phyloP scores from a whole-genome alignment of 192 early-diverging fungal species.

The Entomortierella lignicola region DNA sequence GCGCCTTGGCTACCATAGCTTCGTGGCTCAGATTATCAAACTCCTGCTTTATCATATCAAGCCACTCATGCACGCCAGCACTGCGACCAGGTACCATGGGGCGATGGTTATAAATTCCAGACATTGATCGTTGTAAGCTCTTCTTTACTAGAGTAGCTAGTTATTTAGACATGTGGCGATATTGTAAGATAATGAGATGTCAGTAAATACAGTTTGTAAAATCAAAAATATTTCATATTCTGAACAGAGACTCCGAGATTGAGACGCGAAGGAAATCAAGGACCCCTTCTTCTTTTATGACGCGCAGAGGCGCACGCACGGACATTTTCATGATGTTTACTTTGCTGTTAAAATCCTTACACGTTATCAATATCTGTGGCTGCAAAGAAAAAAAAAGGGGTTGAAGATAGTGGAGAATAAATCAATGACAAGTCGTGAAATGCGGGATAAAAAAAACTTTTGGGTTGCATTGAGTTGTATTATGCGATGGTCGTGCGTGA shows the following conservation, averaged over 20 bases:
- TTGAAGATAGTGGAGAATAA: background rate
- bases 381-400: slow-evolving; percentile 5
- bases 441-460: background rate
- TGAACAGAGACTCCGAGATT: no score
- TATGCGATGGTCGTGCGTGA: background rate
- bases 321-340: background rate
- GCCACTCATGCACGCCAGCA: slow-evolving; percentile 74
- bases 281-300: slow-evolving; percentile 1
- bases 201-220: no score
- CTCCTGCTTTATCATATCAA: slow-evolving; percentile 82
- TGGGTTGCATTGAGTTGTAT: background rate
- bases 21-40: slow-evolving; percentile 83
- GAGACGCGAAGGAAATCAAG: background rate
- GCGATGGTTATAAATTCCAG: slow-evolving; percentile 75
- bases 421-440: background rate
- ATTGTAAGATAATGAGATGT: no score
- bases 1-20: slow-evolving; percentile 71
- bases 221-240: no score
- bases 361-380: background rate
- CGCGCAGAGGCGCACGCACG: slow-evolving; percentile 32
- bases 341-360: background rate
- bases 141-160: background rate
- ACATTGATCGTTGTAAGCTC: slow-evolving; percentile 9
- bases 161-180: no score
- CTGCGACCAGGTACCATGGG: slow-evolving; percentile 77